Evolutionary conservation across 129 eudicot genomes (phyloP).

Genomic region (Saposhnikovia divaricata): DNA sequence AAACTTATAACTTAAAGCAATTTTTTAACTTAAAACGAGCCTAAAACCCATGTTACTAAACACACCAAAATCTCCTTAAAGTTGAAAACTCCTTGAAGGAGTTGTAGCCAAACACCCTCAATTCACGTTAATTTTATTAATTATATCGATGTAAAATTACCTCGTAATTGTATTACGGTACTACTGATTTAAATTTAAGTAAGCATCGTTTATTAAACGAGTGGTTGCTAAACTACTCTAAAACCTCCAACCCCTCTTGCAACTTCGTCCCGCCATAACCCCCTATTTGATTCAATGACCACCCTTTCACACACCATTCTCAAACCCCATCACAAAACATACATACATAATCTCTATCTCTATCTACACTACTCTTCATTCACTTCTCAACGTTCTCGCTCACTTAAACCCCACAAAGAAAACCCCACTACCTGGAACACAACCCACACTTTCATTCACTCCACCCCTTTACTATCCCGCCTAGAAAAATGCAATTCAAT

Average conservation of each 20-base stretch:
- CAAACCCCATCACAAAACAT: background rate
- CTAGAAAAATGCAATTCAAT: constrained; percentile 14
- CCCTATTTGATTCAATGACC: background rate
- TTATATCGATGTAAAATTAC: too few relatives aligned
- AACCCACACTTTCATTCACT: constrained; percentile 5
- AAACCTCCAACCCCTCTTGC: background rate
- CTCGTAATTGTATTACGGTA: too few relatives aligned
- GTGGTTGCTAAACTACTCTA: background rate
- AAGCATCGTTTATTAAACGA: too few relatives aligned
- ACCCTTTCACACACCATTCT: too few relatives aligned
- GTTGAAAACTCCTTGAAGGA: too few relatives aligned
- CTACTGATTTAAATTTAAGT: too few relatives aligned
- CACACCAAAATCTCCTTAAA: too few relatives aligned
- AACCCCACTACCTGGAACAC: constrained; percentile 11
- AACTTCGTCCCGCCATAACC: background rate
- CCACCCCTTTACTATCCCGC: constrained; percentile 9
- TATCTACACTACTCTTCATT: background rate
- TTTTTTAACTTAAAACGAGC: too few relatives aligned
- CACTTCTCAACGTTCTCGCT: constrained; percentile 3
- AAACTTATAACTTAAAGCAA: too few relatives aligned
- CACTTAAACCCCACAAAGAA: constrained; percentile 8
- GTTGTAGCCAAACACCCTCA: too few relatives aligned
- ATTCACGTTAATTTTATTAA: too few relatives aligned
- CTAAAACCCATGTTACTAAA: too few relatives aligned
- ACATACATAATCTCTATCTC: background rate